Conservation (phyloP, 176 grass and related monocot species). For the Juncus effusus region DNA sequence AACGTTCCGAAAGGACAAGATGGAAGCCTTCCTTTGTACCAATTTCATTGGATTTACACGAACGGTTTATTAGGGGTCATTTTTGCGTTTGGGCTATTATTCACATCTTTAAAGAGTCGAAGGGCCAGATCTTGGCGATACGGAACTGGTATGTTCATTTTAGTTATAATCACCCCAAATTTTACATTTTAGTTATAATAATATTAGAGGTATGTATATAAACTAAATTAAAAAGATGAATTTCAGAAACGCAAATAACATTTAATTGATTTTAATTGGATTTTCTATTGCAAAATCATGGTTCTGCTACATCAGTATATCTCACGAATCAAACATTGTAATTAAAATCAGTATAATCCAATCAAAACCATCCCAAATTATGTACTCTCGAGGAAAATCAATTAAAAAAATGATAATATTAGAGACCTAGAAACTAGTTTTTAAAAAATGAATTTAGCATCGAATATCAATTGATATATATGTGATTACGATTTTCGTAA, state of each 20-base stretch:
- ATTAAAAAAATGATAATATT: neutral
- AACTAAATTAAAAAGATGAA: too few species aligned
- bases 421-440: neutral
- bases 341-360: too few species aligned
- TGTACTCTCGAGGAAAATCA: too few species aligned
- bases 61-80: conserved; percentile 79
- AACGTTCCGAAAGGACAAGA: conserved; percentile 44
- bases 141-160: conserved; percentile 45
- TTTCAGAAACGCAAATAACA: too few species aligned
- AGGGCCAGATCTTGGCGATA: conserved; percentile 63
- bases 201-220: neutral
- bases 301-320: too few species aligned
- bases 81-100: conserved; percentile 72
- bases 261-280: too few species aligned
- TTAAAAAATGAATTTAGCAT: neutral
- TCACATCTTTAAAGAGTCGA: conserved; percentile 57
- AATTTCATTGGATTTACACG: conserved; percentile 78
- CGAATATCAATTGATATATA: neutral
- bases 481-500: neutral
- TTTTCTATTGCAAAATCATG: neutral
- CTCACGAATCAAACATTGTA: too few species aligned
- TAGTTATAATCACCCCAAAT: neutral
- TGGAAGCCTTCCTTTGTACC: conserved; percentile 26
- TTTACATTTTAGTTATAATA: neutral
- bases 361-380: too few species aligned